These are phyloP conservation scores for Heterobasidion irregulare DNA, from an alignment of 1,284 basidiomycete species.

Conservation along the genomic window DNA sequence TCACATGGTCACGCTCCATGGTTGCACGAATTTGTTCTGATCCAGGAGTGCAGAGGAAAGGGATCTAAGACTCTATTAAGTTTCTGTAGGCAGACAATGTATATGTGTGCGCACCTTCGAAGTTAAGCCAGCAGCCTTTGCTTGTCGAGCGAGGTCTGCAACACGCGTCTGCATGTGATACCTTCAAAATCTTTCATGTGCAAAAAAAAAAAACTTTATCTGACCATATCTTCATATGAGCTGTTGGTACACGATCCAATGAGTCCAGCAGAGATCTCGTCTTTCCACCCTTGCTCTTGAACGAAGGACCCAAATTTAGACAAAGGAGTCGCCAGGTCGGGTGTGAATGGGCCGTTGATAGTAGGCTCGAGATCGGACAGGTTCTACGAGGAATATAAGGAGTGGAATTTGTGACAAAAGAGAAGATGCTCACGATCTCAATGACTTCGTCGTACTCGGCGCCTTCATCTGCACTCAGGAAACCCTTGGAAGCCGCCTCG, in stretches of 20 bases:
- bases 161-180: slow-evolving; percentile 58
- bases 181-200: neutral
- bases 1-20: slow-evolving; percentile 91
- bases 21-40: slow-evolving; percentile 98
- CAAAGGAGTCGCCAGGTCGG: slow-evolving; percentile 93
- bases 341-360: slow-evolving; percentile 97
- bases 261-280: slow-evolving; percentile 83
- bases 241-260: slow-evolving; percentile 99
- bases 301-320: slow-evolving; percentile 84
- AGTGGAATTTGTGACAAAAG: slow-evolving; percentile 6
- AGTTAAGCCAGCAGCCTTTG: slow-evolving; percentile 74
- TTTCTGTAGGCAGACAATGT: neutral
- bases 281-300: slow-evolving; percentile 84
- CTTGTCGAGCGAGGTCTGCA: slow-evolving; percentile 88
- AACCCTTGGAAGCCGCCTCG: slow-evolving; percentile 70
- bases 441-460: slow-evolving; percentile 97
- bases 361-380: slow-evolving; percentile 90
- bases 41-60: slow-evolving; percentile 96
- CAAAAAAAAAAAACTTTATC: slow-evolving; percentile 3
- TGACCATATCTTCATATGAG: slow-evolving; percentile 90
- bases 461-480: slow-evolving; percentile 78
- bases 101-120: slow-evolving; percentile 43
- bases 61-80: slow-evolving; percentile 41
- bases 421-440: slow-evolving; percentile 64
- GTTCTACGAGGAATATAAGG: slow-evolving; percentile 40